Percentiles rank a stretch among this genome's conserved stretches.
Conservation (phyloP, 108 stramenopile genomes). For the Licmophora abbreviata region DNA sequence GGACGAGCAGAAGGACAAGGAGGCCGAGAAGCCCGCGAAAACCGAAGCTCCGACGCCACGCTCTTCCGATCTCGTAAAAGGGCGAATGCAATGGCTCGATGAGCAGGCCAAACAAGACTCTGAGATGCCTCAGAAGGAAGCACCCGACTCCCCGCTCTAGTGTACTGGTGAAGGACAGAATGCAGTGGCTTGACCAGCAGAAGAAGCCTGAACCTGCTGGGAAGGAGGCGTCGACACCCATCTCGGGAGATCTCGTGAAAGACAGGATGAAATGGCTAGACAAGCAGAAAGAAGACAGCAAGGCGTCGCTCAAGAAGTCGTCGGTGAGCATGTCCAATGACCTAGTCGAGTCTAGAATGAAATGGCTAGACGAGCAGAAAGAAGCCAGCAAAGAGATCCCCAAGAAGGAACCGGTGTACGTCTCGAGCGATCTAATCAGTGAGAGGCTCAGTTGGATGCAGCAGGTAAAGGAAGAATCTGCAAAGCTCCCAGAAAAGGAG, state of each 20-base stretch:
- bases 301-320: neutral
- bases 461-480: neutral
- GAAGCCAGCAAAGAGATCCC: neutral
- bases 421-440: neutral
- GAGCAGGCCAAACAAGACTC: neutral
- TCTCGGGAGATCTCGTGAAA: slow-evolving; percentile 1
- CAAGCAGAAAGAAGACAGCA: neutral
- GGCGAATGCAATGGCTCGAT: neutral
- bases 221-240: neutral
- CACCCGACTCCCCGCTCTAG: neutral
- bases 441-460: neutral
- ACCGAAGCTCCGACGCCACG: neutral
- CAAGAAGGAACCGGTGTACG: neutral
- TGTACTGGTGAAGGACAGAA: neutral
- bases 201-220: neutral
- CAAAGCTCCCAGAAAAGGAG: neutral
- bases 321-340: neutral
- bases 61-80: neutral
- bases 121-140: neutral
- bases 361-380: slow-evolving; percentile 6
- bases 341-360: slow-evolving; percentile 1
- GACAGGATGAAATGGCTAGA: slow-evolving; percentile 5
- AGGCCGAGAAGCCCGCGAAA: neutral
- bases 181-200: neutral
- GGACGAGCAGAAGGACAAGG: slow-evolving; percentile 2